Evolutionary conservation across 371 early-diverging fungal genomes (phyloP), one percentile per base, ranked within the genome.

Genomic region (Cladochytrium tenue): DNA sequence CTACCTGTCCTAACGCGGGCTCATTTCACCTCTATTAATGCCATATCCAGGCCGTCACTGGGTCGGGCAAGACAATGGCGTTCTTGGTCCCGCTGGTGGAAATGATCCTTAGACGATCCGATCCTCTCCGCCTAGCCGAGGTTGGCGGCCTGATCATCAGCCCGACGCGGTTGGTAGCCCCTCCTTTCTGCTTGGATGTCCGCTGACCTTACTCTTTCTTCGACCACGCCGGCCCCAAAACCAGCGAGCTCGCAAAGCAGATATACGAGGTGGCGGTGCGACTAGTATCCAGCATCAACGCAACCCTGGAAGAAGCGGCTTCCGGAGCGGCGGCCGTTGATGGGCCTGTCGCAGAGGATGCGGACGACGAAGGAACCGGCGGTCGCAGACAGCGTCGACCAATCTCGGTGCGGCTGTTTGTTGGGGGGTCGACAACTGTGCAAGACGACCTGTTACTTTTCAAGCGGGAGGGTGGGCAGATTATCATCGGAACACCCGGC

Each of bases 11-110:
- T n/a, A n/a, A n/a, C n/a, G n/a, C n/a, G n/a, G n/a, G n/a, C n/a
- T n/a, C n/a, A n/a, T n/a, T n/a, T n/a, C n/a, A n/a, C n/a, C n/a
- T n/a, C n/a, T n/a, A n/a, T n/a, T n/a, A n/a, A n/a, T 3, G 15
- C 20, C 3, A 60, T 75, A 73, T 79, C 51, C 68, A 86, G 84
- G 99, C 99, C 17, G 96, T 94, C 5, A 99, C 99, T 3, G 99
- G 99, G n/a, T 95, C 95, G 2, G 99, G 99, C 53, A 99, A 99
- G 72, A 99, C 99, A 0, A 80, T 99, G 20, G 88, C 98, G 0
- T 99, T 97, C 83, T 81, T 96, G 3, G 86, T 99, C n/a, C 99
- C 99, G 7, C 88, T 97, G 31, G 78, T 99, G 4, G 94, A 97
- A 70, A 89, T 93, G 70, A 78, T 96, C 5, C 67, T 87, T 15